Evolutionary conservation across 345 rosid genomes (phyloP), one percentile per base, ranked within the genome.

Genomic region (Sisymbrium irio): DNA sequence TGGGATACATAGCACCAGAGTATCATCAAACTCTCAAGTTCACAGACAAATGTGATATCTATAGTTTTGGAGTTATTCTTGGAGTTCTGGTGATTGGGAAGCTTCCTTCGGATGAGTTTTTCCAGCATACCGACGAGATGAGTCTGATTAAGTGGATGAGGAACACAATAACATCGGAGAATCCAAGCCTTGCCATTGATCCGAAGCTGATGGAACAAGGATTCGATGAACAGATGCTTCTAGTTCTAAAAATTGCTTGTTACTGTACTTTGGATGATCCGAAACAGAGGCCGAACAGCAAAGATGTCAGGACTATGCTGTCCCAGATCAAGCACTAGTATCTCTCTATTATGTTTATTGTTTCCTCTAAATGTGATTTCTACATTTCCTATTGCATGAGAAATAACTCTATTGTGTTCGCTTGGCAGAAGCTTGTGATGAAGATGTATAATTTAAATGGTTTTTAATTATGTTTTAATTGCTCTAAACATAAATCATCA

Each of bases 1-100:
- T 91, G 75, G 98, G 98, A 30, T 94, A 88, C 74, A 91, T 94
- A 30, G 86, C 98, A 15, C 95, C 96, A 3, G 97, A 94, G 77
- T 94, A 87, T 81, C 83, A 91, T 62, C 95, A 85, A 66, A 94
- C 98, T 8, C 73, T 85, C 41, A 91, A 89, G 81, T 89, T 94
- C 85, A 91, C 97, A 0, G 97, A 91, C 17, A 88, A 79, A 83
- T 89, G 97, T 66, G 98, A 94, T 59, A 85, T 94, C 47, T 94
- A 77, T 77, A 88, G 97, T 71, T 95, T 88, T 35, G 97, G 99
- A 33, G 91, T 95, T 36, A 22, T 89, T 39, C 92, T 92, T 3
- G 97, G 85, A 11, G 90, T 82, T 64, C 40, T 91, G 71, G 85
- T 91, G 74, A 87, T 86, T 30, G 95, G 98, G 9, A 94, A 87